Evolutionary conservation across 306 rosid species (phyloP).

Genomic region (Pachyrhizus erosus): DNA sequence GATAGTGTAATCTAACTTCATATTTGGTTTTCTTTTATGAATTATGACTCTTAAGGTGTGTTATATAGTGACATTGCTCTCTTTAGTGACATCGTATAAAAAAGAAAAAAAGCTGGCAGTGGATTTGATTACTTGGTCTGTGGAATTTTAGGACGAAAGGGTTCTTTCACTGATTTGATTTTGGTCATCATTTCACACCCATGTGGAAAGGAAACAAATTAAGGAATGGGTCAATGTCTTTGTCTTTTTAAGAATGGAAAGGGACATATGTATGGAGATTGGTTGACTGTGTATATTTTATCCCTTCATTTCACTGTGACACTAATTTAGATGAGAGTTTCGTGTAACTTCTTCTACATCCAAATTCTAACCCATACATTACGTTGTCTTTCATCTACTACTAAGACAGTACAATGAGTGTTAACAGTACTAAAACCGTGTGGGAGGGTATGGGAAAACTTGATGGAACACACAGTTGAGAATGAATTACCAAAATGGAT

Average conservation of each 20-base stretch:
- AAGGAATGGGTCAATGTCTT: background rate
- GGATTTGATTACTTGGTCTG: background rate
- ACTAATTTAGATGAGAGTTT: background rate
- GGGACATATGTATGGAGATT: too few relatives aligned
- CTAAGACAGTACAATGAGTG: background rate
- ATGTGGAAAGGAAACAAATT: background rate
- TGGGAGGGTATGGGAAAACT: background rate
- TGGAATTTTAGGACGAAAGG: background rate
- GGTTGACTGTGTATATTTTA: too few relatives aligned
- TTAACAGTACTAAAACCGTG: background rate
- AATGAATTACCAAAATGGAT: too few relatives aligned
- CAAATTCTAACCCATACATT: background rate
- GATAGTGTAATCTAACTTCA: conserved; percentile 2
- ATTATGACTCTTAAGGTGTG: background rate
- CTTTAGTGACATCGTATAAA: too few relatives aligned
- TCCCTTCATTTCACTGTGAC: too few relatives aligned
- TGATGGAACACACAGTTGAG: too few relatives aligned
- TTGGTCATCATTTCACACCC: background rate
- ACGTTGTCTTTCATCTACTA: background rate
- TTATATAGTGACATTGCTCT: background rate
- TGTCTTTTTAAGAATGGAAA: background rate
- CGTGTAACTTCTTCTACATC: background rate
- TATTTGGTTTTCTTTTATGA: too few relatives aligned
- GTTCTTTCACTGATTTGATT: background rate
- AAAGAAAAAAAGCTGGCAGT: background rate